Base-by-base conservation (phyloP, 164 flowering plant genomes). In the Brasenia schreberi region DNA sequence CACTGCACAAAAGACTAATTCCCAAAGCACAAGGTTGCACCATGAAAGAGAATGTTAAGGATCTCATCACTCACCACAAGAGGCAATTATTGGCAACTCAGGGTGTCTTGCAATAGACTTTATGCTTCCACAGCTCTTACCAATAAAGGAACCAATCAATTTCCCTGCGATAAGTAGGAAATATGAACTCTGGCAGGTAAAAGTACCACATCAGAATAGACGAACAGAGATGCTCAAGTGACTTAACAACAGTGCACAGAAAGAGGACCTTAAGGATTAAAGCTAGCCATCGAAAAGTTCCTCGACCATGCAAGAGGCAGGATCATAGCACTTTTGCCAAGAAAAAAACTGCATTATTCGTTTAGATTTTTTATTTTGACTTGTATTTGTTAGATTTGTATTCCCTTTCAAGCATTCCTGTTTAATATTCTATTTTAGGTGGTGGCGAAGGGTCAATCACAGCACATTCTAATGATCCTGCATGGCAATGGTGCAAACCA, bases 71-170 rank as follows among this genome's bases (percentile, higher is more conserved):
- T 79, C 72, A 95, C 99, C 99, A 81, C 97, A 92, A 64, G 99
- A 95, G 42, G 94, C 96, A 70, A 95, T 77, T 64, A 95, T 76
- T 17, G 96, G 91, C 65, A 78, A 79, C 69, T 88, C 85, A 5
- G 96, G 94, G 72, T 94, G 99, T 75, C 88, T 84, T 65, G 77
- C 87, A 59, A 92, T 84, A 49, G 94, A 88, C 78, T 93, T 84
- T 67, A 95, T 95, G 81, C 97, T 89, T 72, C 97, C 99, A 63
- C 87, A 82, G 74, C 99, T 88, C 76, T 92, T 92, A 43, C 97
- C 99, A 68, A 81, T 10, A 76, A 89, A 95, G 76, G 87, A 82
- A 66, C 99, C 99, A 43, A 92, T 53, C 74, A 92, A 66, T 81
- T 89, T 89, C 49, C 99, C 99, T 95, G 77, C 10, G 67, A 66